Conservation (phyloP, 2,329 filamentous ascomycete species). For the Cladobotryum protrusum region DNA sequence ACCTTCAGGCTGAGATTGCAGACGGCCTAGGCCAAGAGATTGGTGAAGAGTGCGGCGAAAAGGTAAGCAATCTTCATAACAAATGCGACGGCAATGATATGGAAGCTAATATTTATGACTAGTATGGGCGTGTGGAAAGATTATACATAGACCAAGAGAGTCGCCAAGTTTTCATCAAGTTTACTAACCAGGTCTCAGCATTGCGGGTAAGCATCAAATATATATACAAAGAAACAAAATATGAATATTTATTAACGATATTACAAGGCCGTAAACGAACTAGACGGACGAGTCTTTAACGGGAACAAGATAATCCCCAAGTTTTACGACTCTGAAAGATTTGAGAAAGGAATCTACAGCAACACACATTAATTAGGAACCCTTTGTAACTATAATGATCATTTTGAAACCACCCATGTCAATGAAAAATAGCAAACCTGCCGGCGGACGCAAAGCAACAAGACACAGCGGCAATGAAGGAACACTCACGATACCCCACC, state of each 20-base stretch:
- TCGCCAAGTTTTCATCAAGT: slow-evolving; percentile 82
- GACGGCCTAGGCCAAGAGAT: slow-evolving; percentile 83
- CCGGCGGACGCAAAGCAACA: neutral
- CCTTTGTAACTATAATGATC: neutral
- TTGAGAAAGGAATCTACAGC: slow-evolving; percentile 60
- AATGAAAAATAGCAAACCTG: neutral
- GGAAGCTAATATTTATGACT: slow-evolving; percentile 8
- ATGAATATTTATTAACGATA: slow-evolving; percentile 6
- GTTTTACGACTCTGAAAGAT: slow-evolving; percentile 78
- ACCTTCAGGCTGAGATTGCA: slow-evolving; percentile 72
- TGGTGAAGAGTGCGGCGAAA: slow-evolving; percentile 83
- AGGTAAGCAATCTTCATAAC: slow-evolving; percentile 38
- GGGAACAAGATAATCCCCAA: slow-evolving; percentile 76
- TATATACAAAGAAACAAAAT: no score
- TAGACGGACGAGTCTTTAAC: slow-evolving; percentile 82
- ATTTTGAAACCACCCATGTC: neutral
- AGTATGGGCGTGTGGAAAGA: slow-evolving; percentile 80
- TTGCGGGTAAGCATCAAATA: slow-evolving; percentile 57
- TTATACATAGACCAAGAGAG: slow-evolving; percentile 64
- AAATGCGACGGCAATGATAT: neutral
- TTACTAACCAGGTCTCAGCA: slow-evolving; percentile 78
- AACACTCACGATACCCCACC: slow-evolving; percentile 8
- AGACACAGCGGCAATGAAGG: neutral
- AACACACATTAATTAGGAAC: neutral
- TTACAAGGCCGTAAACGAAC: slow-evolving; percentile 69